These are phyloP conservation scores for Wickerhamomyces sp. DNA, from an alignment of 1,139 yeast genomes.

Conservation along the genomic window DNA sequence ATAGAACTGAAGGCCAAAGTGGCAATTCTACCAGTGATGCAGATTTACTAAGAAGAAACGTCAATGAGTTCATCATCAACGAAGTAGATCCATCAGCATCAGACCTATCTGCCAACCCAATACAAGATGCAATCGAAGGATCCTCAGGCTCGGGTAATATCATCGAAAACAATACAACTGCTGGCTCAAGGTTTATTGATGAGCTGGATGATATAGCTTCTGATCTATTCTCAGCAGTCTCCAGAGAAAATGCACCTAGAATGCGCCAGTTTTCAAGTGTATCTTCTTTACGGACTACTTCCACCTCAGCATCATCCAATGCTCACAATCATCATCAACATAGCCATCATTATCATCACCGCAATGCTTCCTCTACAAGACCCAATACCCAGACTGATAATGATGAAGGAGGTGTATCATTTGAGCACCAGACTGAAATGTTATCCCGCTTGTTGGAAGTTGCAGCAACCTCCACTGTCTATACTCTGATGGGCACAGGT, in stretches of 20 bases:
- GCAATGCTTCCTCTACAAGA: not conserved
- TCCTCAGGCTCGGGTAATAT: constrained; percentile 5
- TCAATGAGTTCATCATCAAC: not conserved
- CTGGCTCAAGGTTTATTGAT: constrained; percentile 10
- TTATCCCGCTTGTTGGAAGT: constrained; percentile 39
- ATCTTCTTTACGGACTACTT: not conserved
- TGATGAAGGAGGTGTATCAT: constrained; percentile 8
- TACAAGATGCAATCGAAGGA: constrained; percentile 2
- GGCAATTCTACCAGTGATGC: not conserved
- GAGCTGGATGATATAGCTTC: constrained; percentile 20
- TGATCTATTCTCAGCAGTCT: constrained; percentile 9
- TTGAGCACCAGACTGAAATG: constrained; percentile 35
- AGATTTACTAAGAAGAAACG: not conserved
- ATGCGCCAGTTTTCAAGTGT: not conserved
- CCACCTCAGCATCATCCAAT: too few species aligned
- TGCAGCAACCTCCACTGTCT: constrained; percentile 43
- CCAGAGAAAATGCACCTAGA: constrained; percentile 3
- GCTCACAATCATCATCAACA: not conserved
- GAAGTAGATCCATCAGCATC: not conserved
- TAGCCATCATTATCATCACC: constrained; percentile 1
- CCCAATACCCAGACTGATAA: not conserved
- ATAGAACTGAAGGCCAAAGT: not conserved
- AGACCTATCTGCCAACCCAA: not conserved
- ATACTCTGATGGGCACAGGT: constrained; percentile 32
- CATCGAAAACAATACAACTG: constrained; percentile 1